Evolutionary conservation across 305 asterid species (phyloP).

Genomic region (Coffea humblotiana): DNA sequence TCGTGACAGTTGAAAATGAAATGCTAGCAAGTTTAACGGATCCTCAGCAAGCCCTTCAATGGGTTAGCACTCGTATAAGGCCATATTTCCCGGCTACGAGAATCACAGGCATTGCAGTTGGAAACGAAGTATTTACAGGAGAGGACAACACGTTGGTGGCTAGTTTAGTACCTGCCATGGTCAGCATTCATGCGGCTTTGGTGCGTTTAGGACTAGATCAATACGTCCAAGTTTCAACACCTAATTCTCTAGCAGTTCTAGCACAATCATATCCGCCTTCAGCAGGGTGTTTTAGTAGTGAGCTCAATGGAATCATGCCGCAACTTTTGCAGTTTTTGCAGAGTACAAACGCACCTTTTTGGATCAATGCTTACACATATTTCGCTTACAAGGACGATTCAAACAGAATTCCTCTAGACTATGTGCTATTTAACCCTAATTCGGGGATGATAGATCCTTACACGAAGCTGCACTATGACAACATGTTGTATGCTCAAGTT

Average conservation of each 20-base stretch:
- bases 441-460: slow-evolving; percentile 63
- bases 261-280: slow-evolving; percentile 81
- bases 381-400: slow-evolving; percentile 80
- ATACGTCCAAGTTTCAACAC: slow-evolving; percentile 64
- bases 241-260: slow-evolving; percentile 63
- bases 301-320: slow-evolving; percentile 51
- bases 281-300: slow-evolving; percentile 57
- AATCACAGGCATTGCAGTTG: slow-evolving; percentile 77
- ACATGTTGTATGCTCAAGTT: slow-evolving; percentile 85
- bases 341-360: slow-evolving; percentile 59
- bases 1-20: slow-evolving; percentile 71
- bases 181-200: slow-evolving; percentile 67
- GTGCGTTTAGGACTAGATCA: slow-evolving; percentile 46
- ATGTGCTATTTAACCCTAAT: slow-evolving; percentile 62
- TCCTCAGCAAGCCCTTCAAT: slow-evolving; percentile 60
- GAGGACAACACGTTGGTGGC: slow-evolving; percentile 47
- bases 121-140: slow-evolving; percentile 76
- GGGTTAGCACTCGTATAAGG: slow-evolving; percentile 59
- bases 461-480: slow-evolving; percentile 66
- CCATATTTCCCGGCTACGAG: slow-evolving; percentile 69
- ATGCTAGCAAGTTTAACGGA: slow-evolving; percentile 53
- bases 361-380: slow-evolving; percentile 91
- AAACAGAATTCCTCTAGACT: slow-evolving; percentile 48
- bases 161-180: slow-evolving; percentile 76
- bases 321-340: slow-evolving; percentile 57